phyloP scores from a whole-genome alignment of 1,139 yeast genomes.

The Candida labiduridarum region DNA sequence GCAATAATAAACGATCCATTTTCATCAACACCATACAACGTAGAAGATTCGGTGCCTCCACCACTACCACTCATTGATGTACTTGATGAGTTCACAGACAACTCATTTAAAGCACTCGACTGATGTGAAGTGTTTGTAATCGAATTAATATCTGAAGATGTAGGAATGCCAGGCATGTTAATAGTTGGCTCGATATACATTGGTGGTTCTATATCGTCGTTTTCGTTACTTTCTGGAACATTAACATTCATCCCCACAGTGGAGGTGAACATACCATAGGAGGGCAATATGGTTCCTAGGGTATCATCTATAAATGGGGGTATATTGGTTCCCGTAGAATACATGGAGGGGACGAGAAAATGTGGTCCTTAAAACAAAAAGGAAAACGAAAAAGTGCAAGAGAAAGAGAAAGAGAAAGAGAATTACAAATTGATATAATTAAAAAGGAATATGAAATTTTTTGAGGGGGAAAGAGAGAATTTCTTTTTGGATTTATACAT shows the following conservation, averaged over 20 bases:
- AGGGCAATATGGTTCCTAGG: slow-evolving; percentile 36
- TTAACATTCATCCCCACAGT: too few relatives aligned
- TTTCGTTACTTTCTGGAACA: slow-evolving; percentile 14
- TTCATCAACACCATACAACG: slow-evolving; percentile 1
- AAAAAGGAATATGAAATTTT: too few relatives aligned
- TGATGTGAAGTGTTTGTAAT: slow-evolving; percentile 1
- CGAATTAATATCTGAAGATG: slow-evolving; percentile 6
- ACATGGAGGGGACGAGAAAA: too few relatives aligned
- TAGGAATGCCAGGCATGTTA: slow-evolving; percentile 6
- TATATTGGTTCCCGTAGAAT: too few relatives aligned
- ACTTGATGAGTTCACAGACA: slow-evolving; percentile 2
- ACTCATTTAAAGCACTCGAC: slow-evolving; percentile 3
- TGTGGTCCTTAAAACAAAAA: too few relatives aligned
- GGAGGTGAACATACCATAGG: slow-evolving; percentile 53
- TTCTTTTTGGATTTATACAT: too few relatives aligned
- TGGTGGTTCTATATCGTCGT: slow-evolving; percentile 14
- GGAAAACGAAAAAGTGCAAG: too few relatives aligned
- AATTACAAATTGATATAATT: too few relatives aligned
- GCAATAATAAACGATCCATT: slow-evolving; percentile 19
- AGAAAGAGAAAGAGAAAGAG: too few relatives aligned
- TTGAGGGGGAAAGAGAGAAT: too few relatives aligned
- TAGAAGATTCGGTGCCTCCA: not conserved
- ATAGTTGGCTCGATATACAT: slow-evolving; percentile 8
- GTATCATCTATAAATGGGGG: slow-evolving; percentile 14
- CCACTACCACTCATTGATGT: slow-evolving; percentile 5